Evolutionary conservation across 495 filamentous ascomycete species (phyloP).

Genomic region (Tuber calosporum): DNA sequence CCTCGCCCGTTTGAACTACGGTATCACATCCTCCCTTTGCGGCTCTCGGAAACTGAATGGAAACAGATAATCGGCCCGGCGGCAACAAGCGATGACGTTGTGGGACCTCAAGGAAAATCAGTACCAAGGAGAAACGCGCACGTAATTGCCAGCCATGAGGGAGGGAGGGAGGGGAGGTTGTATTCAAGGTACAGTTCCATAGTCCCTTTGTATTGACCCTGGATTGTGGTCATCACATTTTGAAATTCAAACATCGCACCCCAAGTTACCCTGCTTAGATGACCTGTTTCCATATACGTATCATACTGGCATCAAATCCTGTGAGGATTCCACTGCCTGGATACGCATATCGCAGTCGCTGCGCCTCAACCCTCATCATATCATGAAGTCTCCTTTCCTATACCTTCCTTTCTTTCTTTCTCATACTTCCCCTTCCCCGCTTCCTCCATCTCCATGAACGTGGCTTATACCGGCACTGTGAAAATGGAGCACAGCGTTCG

Average conservation of each 20-base stretch:
- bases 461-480: not conserved
- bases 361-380: not conserved
- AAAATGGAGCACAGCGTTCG: not conserved
- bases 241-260: not conserved
- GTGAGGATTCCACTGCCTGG: not conserved
- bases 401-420: not conserved
- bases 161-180: not conserved
- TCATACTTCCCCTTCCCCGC: not conserved
- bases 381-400: not conserved
- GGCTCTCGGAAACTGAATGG: not conserved
- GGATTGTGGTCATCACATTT: not conserved
- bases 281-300: not conserved
- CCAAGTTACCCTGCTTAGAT: not conserved
- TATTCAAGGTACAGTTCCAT: not conserved
- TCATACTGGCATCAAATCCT: not conserved
- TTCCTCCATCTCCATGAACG: not conserved
- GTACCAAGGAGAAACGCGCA: not conserved
- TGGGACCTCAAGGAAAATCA: not conserved
- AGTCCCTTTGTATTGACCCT: not conserved
- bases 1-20: not conserved
- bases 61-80: not conserved
- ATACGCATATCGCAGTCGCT: not conserved
- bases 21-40: not conserved
- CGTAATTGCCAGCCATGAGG: not conserved
- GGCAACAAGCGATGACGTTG: conserved; percentile 4